Evolutionary conservation across 192 early-diverging fungal species (phyloP).

Genomic region (Borealophlyctis nickersoniae): DNA sequence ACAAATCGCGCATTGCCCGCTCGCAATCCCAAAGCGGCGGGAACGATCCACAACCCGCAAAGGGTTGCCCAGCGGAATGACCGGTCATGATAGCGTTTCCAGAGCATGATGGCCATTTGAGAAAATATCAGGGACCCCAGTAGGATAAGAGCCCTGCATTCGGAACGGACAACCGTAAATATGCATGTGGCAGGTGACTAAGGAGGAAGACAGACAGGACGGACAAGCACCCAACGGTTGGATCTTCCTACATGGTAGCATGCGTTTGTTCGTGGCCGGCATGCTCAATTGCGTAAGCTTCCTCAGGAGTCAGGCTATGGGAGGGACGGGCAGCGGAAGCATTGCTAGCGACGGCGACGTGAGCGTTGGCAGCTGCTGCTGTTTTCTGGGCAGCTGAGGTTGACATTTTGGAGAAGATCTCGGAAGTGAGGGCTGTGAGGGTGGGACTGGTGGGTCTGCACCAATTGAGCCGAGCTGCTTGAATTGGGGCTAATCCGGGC

Average conservation of each 20-base stretch:
- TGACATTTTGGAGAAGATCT: too few species aligned
- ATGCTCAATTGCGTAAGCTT: background rate
- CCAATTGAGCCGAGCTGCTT: too few species aligned
- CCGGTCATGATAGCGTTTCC: slow-evolving; percentile 41
- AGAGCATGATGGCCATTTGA: slow-evolving; percentile 43
- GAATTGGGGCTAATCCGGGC: too few species aligned
- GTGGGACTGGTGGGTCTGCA: too few species aligned
- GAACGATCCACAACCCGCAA: slow-evolving; percentile 50
- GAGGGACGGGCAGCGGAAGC: too few species aligned
- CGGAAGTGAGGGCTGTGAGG: too few species aligned
- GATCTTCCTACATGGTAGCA: background rate
- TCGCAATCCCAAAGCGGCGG: slow-evolving; percentile 34
- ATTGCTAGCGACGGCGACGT: too few species aligned
- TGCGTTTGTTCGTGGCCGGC: background rate
- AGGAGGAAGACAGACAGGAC: background rate
- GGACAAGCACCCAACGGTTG: background rate
- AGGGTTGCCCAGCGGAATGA: slow-evolving; percentile 47
- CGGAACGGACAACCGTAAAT: too few species aligned
- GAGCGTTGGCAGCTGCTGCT: too few species aligned
- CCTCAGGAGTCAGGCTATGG: background rate
- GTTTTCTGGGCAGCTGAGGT: too few species aligned
- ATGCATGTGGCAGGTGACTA: background rate
- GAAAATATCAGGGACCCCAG: slow-evolving; percentile 39
- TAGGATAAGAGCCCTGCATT: slow-evolving; percentile 46
- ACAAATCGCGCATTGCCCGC: slow-evolving; percentile 44